A percentile compares a stretch with the other conserved stretches of the same genome.
Conservation (phyloP, 1,284 basidiomycete genomes). For the Vanrija humicola region DNA sequence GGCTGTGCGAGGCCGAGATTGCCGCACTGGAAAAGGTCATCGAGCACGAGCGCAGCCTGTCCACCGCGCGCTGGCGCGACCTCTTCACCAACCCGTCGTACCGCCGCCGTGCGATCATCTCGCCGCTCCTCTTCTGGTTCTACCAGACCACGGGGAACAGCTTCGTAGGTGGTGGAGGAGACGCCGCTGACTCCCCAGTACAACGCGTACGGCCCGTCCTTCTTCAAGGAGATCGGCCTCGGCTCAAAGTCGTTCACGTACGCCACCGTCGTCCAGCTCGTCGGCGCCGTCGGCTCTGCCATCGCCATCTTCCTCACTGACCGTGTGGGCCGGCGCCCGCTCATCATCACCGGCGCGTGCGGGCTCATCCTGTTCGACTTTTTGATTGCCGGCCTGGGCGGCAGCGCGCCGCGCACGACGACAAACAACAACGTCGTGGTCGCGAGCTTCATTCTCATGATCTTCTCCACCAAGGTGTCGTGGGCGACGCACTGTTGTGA, state of each 20-base stretch:
- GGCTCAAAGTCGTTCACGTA: conserved; percentile 23
- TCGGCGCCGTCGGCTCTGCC: conserved; percentile 13
- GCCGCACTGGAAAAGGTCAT: conserved; percentile 21
- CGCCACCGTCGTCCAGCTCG: conserved; percentile 15
- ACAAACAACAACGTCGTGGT: conserved; percentile 14
- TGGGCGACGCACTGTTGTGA: conserved; percentile 14
- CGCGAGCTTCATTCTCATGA: conserved; percentile 21
- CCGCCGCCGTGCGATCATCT: conserved; percentile 12
- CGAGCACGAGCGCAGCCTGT: conserved; percentile 2
- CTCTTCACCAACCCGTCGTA: conserved; percentile 19
- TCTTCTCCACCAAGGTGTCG: conserved; percentile 18
- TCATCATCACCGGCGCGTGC: conserved; percentile 15
- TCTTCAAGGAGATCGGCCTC: conserved; percentile 21
- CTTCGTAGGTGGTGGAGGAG: not conserved
- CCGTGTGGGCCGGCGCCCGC: conserved; percentile 17
- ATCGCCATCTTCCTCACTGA: conserved; percentile 16
- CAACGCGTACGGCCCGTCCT: conserved; percentile 22
- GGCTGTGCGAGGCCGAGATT: conserved; percentile 15
- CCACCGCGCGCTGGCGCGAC: conserved; percentile 18
- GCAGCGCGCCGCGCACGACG: conserved; percentile 2
- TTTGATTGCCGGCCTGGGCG: conserved; percentile 19
- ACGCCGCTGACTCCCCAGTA: not conserved
- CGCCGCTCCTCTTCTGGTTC: conserved; percentile 9
- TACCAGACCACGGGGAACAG: conserved; percentile 19
- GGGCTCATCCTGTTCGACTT: conserved; percentile 14